Evolutionary conservation across 2,329 filamentous ascomycete species (phyloP).

Genomic region (Fusarium albosuccineum): DNA sequence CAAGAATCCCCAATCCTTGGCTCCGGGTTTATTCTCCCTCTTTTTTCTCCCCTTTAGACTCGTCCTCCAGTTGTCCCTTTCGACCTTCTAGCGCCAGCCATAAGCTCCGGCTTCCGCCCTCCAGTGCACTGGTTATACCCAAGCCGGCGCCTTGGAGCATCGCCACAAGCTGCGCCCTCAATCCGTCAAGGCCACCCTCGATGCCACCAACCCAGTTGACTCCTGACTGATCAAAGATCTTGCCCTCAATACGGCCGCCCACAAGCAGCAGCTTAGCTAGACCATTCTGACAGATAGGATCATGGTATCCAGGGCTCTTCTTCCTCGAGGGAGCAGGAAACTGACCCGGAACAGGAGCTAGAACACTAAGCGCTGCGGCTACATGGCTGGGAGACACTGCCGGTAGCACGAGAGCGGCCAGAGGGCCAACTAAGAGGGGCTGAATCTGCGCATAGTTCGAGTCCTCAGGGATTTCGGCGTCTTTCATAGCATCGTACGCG

Average conservation of each 20-base stretch:
- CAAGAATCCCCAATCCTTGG: neutral
- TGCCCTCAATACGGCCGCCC: constrained; percentile 88
- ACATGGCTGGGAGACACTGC: constrained; percentile 86
- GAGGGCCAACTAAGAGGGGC: constrained; percentile 83
- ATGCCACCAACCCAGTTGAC: constrained; percentile 78
- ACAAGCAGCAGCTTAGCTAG: constrained; percentile 89
- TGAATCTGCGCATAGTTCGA: constrained; percentile 71
- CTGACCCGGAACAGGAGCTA: constrained; percentile 76
- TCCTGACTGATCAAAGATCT: constrained; percentile 82
- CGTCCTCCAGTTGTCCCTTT: constrained; percentile 81
- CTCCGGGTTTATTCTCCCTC: constrained; percentile 23
- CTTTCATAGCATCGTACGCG: constrained; percentile 64
- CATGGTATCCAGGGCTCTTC: constrained; percentile 84
- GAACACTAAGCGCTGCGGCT: constrained; percentile 81
- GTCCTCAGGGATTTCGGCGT: constrained; percentile 50
- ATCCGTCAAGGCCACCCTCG: constrained; percentile 81
- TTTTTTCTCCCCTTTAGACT: constrained; percentile 40
- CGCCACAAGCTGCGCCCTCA: constrained; percentile 83
- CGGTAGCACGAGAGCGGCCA: constrained; percentile 85
- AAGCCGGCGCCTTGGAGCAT: constrained; percentile 86
- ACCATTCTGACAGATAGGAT: constrained; percentile 81
- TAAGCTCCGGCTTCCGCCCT: constrained; percentile 82
- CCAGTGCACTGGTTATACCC: constrained; percentile 81
- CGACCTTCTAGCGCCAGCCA: constrained; percentile 91
- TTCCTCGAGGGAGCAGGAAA: constrained; percentile 85